Evolutionary conservation across 805 yeast species (phyloP).

Genomic region (Candida argentea): DNA sequence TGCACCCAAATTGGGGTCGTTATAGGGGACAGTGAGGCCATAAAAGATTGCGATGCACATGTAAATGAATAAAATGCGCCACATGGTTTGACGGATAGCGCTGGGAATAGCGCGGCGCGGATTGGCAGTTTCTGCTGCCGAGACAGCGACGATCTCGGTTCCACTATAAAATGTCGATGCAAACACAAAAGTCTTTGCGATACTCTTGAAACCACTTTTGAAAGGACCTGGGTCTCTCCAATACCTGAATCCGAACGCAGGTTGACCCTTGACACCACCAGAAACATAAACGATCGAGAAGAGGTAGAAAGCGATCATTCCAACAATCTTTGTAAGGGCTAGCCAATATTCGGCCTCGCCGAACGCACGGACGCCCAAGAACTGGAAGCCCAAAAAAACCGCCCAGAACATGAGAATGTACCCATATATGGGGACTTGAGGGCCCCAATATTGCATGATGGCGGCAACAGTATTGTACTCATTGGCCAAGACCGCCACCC

Average conservation of each 20-base stretch:
- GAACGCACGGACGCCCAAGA: constrained; percentile 41
- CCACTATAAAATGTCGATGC: constrained; percentile 54
- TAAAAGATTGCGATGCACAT: constrained; percentile 45
- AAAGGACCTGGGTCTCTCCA: constrained; percentile 37
- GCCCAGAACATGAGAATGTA: constrained; percentile 45
- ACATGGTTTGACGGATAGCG: constrained; percentile 47
- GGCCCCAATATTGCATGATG: constrained; percentile 40
- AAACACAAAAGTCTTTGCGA: constrained; percentile 48
- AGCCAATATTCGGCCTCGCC: constrained; percentile 50
- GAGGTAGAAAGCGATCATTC: constrained; percentile 38
- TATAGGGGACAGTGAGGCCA: constrained; percentile 51
- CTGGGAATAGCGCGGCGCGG: constrained; percentile 48
- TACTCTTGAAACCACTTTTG: constrained; percentile 40
- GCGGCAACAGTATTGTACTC: constrained; percentile 47
- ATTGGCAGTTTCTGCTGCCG: constrained; percentile 53
- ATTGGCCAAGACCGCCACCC: constrained; percentile 46
- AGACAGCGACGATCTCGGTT: constrained; percentile 45
- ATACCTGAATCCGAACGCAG: constrained; percentile 32
- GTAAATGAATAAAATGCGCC: constrained; percentile 44
- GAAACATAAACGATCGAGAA: constrained; percentile 37
- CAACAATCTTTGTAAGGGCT: constrained; percentile 38
- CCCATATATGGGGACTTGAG: constrained; percentile 43
- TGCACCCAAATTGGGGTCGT: constrained; percentile 35
- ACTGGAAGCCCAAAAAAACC: constrained; percentile 39
- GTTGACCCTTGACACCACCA: constrained; percentile 33